Conservation (phyloP, 1,284 basidiomycete species). For the Cryptococcus sp. region DNA sequence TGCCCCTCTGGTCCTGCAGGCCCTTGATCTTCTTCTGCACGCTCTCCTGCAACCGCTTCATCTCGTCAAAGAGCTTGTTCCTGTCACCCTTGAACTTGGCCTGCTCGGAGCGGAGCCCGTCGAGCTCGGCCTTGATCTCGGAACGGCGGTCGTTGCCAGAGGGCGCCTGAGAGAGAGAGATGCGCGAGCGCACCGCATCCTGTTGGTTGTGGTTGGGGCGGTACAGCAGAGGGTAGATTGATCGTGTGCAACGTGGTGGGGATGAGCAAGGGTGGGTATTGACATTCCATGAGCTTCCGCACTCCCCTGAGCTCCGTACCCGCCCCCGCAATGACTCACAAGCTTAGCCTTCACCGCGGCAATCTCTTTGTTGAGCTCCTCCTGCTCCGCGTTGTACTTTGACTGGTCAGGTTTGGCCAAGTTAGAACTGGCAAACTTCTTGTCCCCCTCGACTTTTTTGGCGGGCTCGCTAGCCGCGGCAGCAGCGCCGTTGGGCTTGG, state of each 20-base stretch:
- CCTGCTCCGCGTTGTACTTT: slow-evolving; percentile 76
- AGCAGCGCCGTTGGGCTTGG: slow-evolving; percentile 25
- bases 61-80: slow-evolving; percentile 73
- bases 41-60: slow-evolving; percentile 75
- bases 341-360: slow-evolving; percentile 73
- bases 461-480: slow-evolving; percentile 11
- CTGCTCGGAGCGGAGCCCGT: slow-evolving; percentile 74
- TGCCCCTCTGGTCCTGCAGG: slow-evolving; percentile 74
- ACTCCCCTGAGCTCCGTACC: background rate
- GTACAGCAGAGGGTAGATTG: background rate
- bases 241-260: background rate
- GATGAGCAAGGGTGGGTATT: background rate
- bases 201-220: slow-evolving; percentile 41
- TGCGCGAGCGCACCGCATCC: slow-evolving; percentile 75
- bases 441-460: slow-evolving; percentile 48
- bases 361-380: slow-evolving; percentile 74
- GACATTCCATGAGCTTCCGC: slow-evolving; percentile 1
- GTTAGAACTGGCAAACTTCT: slow-evolving; percentile 47
- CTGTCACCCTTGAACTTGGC: slow-evolving; percentile 70
- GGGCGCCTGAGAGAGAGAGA: slow-evolving; percentile 60
- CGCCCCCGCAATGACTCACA: slow-evolving; percentile 55
- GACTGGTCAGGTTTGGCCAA: slow-evolving; percentile 72
- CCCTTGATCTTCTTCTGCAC: slow-evolving; percentile 90
- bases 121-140: slow-evolving; percentile 75
- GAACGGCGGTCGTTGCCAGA: slow-evolving; percentile 59